Evolutionary conservation across 2,329 filamentous ascomycete species (phyloP), one percentile per base, ranked within the genome.

Genomic region (Hirsutella thompsonii): DNA sequence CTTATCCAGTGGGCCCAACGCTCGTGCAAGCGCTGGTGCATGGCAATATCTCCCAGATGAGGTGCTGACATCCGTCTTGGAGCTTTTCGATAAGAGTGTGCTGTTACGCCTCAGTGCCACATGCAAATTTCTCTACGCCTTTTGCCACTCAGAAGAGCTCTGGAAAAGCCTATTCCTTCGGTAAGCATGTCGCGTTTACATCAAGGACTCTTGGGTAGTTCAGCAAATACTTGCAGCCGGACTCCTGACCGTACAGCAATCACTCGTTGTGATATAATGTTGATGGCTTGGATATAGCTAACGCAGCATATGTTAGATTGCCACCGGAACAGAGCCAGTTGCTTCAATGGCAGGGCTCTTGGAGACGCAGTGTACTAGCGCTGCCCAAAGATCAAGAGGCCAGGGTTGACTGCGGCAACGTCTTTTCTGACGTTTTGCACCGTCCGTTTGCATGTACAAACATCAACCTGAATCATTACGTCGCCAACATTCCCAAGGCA

Each of bases 391-490:
- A 61, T 13, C 64, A 69, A 43, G 67, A 74, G 37, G 69, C 76
- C 30, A 67, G 62, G 11, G 66, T 94, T 29, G 72, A 83, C 50
- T 94, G 89, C 62, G 72, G 72, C 39, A 76, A 79, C 52, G 77
- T 96, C 39, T 96, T 85, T 60, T 95, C 90, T 13, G 90, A 98
- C 60, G 79, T 84, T 8, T 70, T 96, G 20, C 86, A 95, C 60
- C 77, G 89, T 9, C 90, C 90, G 0, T 96, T 93, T 58, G 81
- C 85, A 49, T 96, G 90, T 64, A 83, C 86, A 36, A 77, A 94
- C 55, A 79, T 88, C 21, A 62, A 73, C 2, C 63, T 94, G 33
- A 58, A 66, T 6, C 73, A 75, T 2, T 94, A 81, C 57, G 72
- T 77, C 8, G 68, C 68, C 20, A 75, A 74, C 39, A 94, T 95